Evolutionary conservation across 305 asterid genomes (phyloP).

Genomic region (Fraxinus albicans): DNA sequence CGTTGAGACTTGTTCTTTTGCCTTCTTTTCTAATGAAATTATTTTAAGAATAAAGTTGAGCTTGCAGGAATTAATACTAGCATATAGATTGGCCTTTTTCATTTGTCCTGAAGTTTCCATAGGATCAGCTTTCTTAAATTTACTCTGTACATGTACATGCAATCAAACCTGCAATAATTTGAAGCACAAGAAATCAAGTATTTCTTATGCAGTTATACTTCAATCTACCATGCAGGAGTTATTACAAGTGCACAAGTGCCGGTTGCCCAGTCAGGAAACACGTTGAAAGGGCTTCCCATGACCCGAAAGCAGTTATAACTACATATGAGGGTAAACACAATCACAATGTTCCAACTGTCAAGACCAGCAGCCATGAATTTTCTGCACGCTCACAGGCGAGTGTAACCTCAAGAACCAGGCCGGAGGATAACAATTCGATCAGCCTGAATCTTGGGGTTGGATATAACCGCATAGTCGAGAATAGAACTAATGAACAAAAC

Average conservation of each 20-base stretch:
- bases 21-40: background rate
- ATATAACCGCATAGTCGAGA: slow-evolving; percentile 32
- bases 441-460: slow-evolving; percentile 93
- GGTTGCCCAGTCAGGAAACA: slow-evolving; percentile 97
- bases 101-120: background rate
- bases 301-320: slow-evolving; percentile 93
- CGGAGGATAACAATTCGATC: slow-evolving; percentile 48
- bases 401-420: slow-evolving; percentile 42
- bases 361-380: slow-evolving; percentile 62
- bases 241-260: slow-evolving; percentile 81
- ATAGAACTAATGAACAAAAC: slow-evolving; percentile 35
- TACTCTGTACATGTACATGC: background rate
- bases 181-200: background rate
- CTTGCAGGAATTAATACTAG: background rate
- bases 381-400: slow-evolving; percentile 35
- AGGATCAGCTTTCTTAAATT: background rate
- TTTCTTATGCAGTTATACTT: background rate
- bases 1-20: background rate
- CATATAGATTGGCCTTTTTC: background rate
- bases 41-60: background rate
- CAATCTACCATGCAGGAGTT: slow-evolving; percentile 64
- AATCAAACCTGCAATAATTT: background rate
- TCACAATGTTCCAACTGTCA: slow-evolving; percentile 85
- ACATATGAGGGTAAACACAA: slow-evolving; percentile 97
- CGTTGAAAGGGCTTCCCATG: slow-evolving; percentile 95